phyloP scores from a whole-genome alignment of 1,284 basidiomycete species.

The Boletus mariae region DNA sequence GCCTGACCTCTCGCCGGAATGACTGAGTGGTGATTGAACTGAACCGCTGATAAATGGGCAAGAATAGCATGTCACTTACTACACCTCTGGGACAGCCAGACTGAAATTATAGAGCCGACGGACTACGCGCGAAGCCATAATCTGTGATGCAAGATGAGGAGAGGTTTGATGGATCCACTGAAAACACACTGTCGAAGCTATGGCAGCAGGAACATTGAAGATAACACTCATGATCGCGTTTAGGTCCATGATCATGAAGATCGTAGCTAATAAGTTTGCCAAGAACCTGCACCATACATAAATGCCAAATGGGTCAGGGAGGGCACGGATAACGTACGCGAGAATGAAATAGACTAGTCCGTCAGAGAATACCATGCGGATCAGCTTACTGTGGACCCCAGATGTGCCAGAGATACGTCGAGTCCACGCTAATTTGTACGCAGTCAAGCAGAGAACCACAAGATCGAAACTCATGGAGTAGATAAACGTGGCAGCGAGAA shows the following conservation, averaged over 20 bases:
- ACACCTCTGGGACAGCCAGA: constrained; percentile 51
- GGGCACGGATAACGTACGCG: constrained; percentile 20
- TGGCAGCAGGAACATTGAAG: constrained; percentile 38
- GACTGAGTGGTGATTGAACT: constrained; percentile 17
- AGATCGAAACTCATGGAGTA: constrained; percentile 50
- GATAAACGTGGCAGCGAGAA: constrained; percentile 42
- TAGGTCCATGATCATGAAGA: constrained; percentile 34
- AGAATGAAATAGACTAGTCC: constrained; percentile 35
- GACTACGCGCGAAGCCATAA: constrained; percentile 69
- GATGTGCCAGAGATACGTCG: constrained; percentile 17
- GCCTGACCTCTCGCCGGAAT: constrained; percentile 31
- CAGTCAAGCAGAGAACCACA: constrained; percentile 40
- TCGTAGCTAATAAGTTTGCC: constrained; percentile 34
- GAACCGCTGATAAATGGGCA: neutral
- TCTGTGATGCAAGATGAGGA: constrained; percentile 38
- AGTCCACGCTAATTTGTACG: constrained; percentile 33
- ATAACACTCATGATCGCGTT: constrained; percentile 35
- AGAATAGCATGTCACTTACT: constrained; percentile 38
- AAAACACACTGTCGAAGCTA: constrained; percentile 38
- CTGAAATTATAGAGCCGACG: constrained; percentile 61
- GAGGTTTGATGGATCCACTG: neutral
- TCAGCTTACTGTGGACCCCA: constrained; percentile 21
- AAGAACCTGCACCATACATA: constrained; percentile 23
- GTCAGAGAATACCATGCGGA: constrained; percentile 34
- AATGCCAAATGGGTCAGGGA: neutral